phyloP scores from a whole-genome alignment of 1,284 basidiomycete genomes.

The Sporisorium scitamineum region DNA sequence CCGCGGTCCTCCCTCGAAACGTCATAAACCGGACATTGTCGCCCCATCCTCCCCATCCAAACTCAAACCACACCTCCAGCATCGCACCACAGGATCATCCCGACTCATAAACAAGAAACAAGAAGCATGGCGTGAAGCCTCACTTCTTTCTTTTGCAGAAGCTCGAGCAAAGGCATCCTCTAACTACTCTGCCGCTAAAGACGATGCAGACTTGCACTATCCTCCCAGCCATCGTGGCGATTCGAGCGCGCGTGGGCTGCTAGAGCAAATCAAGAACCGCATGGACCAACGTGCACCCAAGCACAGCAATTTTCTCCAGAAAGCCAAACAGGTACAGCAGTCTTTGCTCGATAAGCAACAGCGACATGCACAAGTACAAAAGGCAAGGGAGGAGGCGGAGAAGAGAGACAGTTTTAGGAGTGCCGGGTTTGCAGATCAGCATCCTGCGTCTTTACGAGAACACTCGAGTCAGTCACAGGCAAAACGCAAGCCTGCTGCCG shows the following conservation, averaged over 20 bases:
- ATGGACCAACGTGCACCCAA: constrained; percentile 25
- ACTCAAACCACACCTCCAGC: constrained; percentile 1
- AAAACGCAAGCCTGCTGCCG: not conserved
- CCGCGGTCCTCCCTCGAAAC: constrained; percentile 8
- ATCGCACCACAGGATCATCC: not conserved
- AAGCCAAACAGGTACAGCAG: constrained; percentile 44
- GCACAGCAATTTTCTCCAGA: constrained; percentile 32
- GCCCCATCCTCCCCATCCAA: constrained; percentile 36
- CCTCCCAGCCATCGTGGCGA: constrained; percentile 19
- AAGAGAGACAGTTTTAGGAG: constrained; percentile 28
- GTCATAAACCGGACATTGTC: constrained; percentile 16
- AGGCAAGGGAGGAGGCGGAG: constrained; percentile 17
- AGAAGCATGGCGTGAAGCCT: constrained; percentile 22
- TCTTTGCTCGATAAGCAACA: constrained; percentile 40
- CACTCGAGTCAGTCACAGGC: not conserved
- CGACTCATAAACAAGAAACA: constrained; percentile 13
- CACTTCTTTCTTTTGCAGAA: constrained; percentile 34
- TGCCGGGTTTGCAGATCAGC: constrained; percentile 20
- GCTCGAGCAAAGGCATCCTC: constrained; percentile 24
- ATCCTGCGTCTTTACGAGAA: not conserved
- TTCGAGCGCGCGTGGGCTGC: constrained; percentile 23
- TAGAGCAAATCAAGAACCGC: constrained; percentile 39
- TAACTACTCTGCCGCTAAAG: not conserved
- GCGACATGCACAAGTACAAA: constrained; percentile 14
- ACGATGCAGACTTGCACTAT: constrained; percentile 13